phyloP scores from a whole-genome alignment of 1,284 basidiomycete genomes.

The Naganishia liquefaciens region DNA sequence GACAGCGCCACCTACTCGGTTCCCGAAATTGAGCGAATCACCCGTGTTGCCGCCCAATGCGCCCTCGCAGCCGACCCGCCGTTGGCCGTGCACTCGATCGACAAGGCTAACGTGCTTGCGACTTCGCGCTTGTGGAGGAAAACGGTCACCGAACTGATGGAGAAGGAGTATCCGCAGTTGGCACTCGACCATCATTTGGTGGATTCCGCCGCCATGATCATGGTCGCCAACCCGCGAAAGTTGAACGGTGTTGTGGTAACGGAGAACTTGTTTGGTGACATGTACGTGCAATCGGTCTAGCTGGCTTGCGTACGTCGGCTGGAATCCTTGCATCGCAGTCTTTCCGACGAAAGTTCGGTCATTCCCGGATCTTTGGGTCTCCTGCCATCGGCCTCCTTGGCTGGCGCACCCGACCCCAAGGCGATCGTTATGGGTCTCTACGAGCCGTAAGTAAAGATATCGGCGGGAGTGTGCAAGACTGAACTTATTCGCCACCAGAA shows the following conservation, averaged over 20 bases:
- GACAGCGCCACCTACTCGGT: conserved; percentile 93
- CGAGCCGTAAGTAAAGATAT: conserved; percentile 65
- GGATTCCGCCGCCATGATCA: conserved; percentile 95
- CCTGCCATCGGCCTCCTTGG: conserved; percentile 91
- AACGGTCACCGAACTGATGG: conserved; percentile 78
- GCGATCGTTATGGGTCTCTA: conserved; percentile 81
- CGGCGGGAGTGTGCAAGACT: no score
- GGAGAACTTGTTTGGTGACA: conserved; percentile 95
- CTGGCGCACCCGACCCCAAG: conserved; percentile 76
- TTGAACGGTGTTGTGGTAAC: conserved; percentile 94
- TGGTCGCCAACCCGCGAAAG: conserved; percentile 88
- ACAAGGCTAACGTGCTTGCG: conserved; percentile 99
- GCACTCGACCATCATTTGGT: conserved; percentile 87
- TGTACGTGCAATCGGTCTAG: conserved; percentile 62
- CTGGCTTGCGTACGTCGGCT: no score
- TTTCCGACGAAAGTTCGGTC: conserved; percentile 94
- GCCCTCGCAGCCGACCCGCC: conserved; percentile 82
- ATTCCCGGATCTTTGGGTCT: conserved; percentile 97
- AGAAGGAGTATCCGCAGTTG: conserved; percentile 81
- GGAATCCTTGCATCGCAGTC: conserved; percentile 56
- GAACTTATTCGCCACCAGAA: conserved; percentile 11
- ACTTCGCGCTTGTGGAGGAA: conserved; percentile 92
- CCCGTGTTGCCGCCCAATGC: conserved; percentile 91
- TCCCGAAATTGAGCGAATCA: conserved; percentile 88
- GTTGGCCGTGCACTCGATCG: conserved; percentile 85